phyloP scores from a whole-genome alignment of 148 eudicot genomes.

The Amaranthus cruentus region DNA sequence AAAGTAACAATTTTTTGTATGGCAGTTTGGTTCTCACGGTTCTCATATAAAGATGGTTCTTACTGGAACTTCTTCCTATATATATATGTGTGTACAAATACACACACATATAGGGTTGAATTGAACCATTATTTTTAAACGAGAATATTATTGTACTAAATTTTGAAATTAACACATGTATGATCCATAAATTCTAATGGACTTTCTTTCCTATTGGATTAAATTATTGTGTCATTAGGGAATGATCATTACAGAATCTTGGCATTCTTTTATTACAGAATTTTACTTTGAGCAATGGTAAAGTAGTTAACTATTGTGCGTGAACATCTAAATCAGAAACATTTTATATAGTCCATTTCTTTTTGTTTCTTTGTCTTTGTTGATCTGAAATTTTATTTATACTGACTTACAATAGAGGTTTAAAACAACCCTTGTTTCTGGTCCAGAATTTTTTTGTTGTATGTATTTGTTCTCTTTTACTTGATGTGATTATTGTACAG shows the following conservation, averaged over 20 bases:
- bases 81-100: no score
- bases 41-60: no score
- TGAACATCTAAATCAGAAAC: neutral
- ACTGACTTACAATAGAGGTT: neutral
- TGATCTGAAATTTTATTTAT: no score
- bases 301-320: neutral
- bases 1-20: no score
- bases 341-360: neutral
- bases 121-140: no score
- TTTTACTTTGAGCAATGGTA: neutral
- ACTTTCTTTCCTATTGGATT: no score
- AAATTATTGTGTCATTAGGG: neutral
- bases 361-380: neutral
- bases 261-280: neutral
- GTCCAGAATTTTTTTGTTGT: neutral
- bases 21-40: no score
- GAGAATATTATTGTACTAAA: no score
- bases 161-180: no score
- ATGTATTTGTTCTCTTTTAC: neutral
- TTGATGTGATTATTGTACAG: neutral
- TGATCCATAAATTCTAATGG: no score
- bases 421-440: neutral
- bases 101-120: no score
- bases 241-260: neutral
- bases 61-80: no score